phyloP scores from a whole-genome alignment of 768 basidiomycete genomes.

The Termitomyces sp. region DNA sequence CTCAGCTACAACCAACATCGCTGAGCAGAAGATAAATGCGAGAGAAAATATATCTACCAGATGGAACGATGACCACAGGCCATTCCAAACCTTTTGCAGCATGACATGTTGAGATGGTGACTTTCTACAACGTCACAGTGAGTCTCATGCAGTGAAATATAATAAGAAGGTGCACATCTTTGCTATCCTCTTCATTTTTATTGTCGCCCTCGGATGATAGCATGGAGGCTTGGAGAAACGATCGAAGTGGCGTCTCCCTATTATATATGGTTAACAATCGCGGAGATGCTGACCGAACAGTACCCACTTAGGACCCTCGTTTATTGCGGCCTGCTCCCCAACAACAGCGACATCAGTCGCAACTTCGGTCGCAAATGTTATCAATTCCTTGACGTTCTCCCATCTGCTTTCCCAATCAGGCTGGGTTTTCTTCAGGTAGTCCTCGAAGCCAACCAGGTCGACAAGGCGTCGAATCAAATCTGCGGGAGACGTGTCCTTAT shows the following conservation, averaged over 20 bases:
- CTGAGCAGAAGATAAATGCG: not conserved
- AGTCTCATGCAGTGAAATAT: not conserved
- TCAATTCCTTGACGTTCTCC: conserved; percentile 86
- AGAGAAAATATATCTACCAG: conserved; percentile 35
- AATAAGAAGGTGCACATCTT: conserved; percentile 8
- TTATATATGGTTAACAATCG: not conserved
- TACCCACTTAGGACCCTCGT: not conserved
- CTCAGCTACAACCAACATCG: conserved; percentile 49
- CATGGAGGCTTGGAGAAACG: conserved; percentile 80
- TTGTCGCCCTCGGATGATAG: conserved; percentile 76
- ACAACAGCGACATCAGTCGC: conserved; percentile 23
- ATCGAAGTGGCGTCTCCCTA: conserved; percentile 59
- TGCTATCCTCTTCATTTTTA: conserved; percentile 43
- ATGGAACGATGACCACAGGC: conserved; percentile 83
- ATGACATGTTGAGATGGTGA: conserved; percentile 66
- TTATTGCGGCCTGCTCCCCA: conserved; percentile 6
- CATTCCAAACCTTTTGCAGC: conserved; percentile 90
- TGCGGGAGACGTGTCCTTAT: conserved; percentile 56
- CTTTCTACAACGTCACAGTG: conserved; percentile 6
- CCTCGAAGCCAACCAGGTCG: conserved; percentile 59
- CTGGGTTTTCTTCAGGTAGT: conserved; percentile 65
- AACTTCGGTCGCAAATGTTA: conserved; percentile 69
- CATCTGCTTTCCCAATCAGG: conserved; percentile 73
- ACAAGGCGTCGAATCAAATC: conserved; percentile 60
- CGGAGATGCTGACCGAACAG: not conserved